Percentiles rank a stretch among this genome's conserved stretches.
Evolutionary conservation across 2,329 filamentous ascomycete species (phyloP).

Genomic region (Ophiostoma himal-ulmi): DNA sequence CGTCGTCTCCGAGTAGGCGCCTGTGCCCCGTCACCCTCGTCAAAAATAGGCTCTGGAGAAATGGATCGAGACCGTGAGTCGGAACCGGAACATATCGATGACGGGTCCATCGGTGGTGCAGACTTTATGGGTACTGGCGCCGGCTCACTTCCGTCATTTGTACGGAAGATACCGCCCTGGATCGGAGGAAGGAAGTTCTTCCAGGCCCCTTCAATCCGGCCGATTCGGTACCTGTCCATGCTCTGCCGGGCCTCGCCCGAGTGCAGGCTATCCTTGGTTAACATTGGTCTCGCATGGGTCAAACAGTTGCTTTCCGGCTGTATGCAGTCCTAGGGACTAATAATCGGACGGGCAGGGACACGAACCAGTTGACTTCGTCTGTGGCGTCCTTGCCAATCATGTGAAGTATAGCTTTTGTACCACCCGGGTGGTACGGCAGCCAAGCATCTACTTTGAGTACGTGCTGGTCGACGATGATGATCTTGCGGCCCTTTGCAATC

Average conservation of each 20-base stretch:
- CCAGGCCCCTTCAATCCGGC: slow-evolving; percentile 75
- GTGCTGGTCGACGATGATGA: slow-evolving; percentile 74
- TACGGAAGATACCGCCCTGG: slow-evolving; percentile 74
- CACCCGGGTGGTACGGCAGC: slow-evolving; percentile 85
- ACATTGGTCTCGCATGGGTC: neutral
- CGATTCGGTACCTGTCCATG: slow-evolving; percentile 81
- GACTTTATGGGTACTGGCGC: neutral
- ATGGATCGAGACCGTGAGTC: slow-evolving; percentile 31
- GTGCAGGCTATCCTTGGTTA: slow-evolving; percentile 58
- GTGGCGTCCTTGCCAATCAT: slow-evolving; percentile 93
- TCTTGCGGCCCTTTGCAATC: slow-evolving; percentile 72
- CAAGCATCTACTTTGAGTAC: slow-evolving; percentile 86
- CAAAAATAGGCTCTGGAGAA: slow-evolving; percentile 47
- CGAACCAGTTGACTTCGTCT: slow-evolving; percentile 86
- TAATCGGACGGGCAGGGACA: slow-evolving; percentile 23
- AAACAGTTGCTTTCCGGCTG: neutral
- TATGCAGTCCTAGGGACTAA: neutral
- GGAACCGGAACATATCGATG: slow-evolving; percentile 22
- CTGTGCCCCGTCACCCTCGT: slow-evolving; percentile 36
- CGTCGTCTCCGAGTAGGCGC: neutral
- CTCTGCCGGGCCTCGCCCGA: slow-evolving; percentile 66
- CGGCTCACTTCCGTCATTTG: slow-evolving; percentile 40
- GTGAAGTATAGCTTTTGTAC: slow-evolving; percentile 82
- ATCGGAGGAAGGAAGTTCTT: slow-evolving; percentile 85
- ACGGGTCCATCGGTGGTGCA: slow-evolving; percentile 24